Evolutionary conservation across 352 stramenopile species (phyloP).

Genomic region (Pythium volutum): DNA sequence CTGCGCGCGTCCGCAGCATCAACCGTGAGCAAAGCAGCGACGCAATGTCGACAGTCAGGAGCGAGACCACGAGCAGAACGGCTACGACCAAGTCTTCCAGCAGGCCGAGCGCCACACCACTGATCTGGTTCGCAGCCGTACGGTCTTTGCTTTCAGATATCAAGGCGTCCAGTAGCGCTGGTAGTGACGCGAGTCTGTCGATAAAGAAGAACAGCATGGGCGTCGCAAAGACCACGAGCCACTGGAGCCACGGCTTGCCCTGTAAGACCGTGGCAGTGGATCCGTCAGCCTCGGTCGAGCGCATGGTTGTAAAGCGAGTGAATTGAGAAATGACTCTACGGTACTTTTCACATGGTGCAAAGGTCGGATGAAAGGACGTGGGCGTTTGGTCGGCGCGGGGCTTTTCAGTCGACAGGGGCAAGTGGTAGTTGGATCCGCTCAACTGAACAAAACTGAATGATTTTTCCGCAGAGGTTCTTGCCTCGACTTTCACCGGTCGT

Average conservation of each 20-base stretch:
- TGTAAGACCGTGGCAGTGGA: background rate
- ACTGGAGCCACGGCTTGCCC: slow-evolving; percentile 32
- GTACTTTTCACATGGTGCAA: background rate
- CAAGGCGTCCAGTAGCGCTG: slow-evolving; percentile 31
- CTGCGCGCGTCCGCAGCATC: background rate
- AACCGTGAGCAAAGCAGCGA: background rate
- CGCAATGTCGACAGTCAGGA: slow-evolving; percentile 23
- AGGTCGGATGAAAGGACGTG: background rate
- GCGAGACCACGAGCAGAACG: slow-evolving; percentile 26
- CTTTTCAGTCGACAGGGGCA: slow-evolving; percentile 1
- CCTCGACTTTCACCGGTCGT: too few relatives aligned
- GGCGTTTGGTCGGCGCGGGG: background rate
- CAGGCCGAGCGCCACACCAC: slow-evolving; percentile 30
- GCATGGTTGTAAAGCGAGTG: background rate
- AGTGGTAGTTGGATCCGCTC: background rate
- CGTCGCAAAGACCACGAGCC: slow-evolving; percentile 30
- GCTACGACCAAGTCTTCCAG: slow-evolving; percentile 41
- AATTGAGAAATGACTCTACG: slow-evolving; percentile 6
- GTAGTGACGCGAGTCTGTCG: slow-evolving; percentile 25
- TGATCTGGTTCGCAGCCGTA: slow-evolving; percentile 14
- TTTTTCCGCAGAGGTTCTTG: background rate
- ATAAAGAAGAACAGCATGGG: slow-evolving; percentile 36
- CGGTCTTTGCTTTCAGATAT: slow-evolving; percentile 20
- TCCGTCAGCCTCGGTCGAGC: background rate
- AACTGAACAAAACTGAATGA: too few relatives aligned